A percentile compares a stretch with the other conserved stretches of the same genome.
phyloP scores from a whole-genome alignment of 2,329 filamentous ascomycete species.

The Pyricularia grisea region DNA sequence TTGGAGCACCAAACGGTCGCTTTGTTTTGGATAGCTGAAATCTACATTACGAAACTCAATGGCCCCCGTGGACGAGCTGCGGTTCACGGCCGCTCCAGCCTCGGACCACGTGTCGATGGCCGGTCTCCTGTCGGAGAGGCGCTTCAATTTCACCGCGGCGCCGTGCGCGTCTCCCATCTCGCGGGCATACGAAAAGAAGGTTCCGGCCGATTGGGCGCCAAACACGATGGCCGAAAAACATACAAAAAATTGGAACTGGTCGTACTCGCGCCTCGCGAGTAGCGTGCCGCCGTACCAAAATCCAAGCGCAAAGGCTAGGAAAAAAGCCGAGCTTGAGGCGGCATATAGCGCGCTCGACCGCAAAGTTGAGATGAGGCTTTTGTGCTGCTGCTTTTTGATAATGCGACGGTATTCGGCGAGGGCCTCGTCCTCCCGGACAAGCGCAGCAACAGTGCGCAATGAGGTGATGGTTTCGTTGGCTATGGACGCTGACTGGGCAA shows the following conservation, averaged over 20 bases:
- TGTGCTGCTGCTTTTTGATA: conserved; percentile 56
- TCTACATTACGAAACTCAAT: conserved; percentile 90
- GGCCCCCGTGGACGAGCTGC: conserved; percentile 53
- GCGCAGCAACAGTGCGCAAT: conserved; percentile 84
- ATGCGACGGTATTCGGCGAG: conserved; percentile 59
- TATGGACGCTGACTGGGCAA: conserved; percentile 72
- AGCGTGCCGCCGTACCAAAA: conserved; percentile 88
- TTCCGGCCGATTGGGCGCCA: conserved; percentile 83
- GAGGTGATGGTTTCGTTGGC: conserved; percentile 91
- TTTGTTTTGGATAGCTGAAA: conserved; percentile 86
- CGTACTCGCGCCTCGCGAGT: conserved; percentile 62
- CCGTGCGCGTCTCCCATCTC: conserved; percentile 91
- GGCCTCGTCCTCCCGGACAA: conserved; percentile 81
- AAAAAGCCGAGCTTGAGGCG: conserved; percentile 74
- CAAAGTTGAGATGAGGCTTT: conserved; percentile 63
- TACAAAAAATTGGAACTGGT: conserved; percentile 82
- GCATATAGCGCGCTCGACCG: conserved; percentile 75
- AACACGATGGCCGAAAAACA: conserved; percentile 85
- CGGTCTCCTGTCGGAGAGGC: conserved; percentile 73
- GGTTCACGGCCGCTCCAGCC: conserved; percentile 52
- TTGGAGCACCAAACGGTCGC: conserved; percentile 83
- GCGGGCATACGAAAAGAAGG: conserved; percentile 80
- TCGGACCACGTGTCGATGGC: conserved; percentile 72
- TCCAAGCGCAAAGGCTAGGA: conserved; percentile 68
- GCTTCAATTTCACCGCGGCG: conserved; percentile 71